A percentile compares a stretch with the other conserved stretches of the same genome.
phyloP scores from a whole-genome alignment of 192 early-diverging fungal species.

The Coemansia sp. region DNA sequence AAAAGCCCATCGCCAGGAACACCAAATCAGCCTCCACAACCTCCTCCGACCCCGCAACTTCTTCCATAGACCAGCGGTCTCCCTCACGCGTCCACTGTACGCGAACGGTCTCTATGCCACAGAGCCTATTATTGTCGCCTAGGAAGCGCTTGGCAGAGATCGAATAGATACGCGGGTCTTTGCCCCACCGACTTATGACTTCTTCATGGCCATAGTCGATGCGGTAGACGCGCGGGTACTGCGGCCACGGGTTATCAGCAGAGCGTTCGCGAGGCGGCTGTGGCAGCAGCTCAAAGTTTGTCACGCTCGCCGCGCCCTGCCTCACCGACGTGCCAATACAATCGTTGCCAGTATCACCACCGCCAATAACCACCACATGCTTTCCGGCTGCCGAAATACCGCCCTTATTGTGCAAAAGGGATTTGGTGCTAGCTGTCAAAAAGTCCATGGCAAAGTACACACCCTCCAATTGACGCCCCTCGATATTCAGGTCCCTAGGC shows the following conservation, averaged over 20 bases:
- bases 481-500: constrained; percentile 94
- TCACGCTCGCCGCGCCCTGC: constrained; percentile 85
- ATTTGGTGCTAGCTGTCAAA: constrained; percentile 87
- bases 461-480: constrained; percentile 82
- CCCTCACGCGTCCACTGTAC: constrained; percentile 91
- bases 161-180: constrained; percentile 94
- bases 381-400: constrained; percentile 84
- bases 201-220: constrained; percentile 98
- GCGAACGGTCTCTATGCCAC: constrained; percentile 91
- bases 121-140: constrained; percentile 75
- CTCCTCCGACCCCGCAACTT: constrained; percentile 83
- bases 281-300: constrained; percentile 98
- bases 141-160: constrained; percentile 97
- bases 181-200: constrained; percentile 83
- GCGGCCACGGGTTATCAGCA: constrained; percentile 96
- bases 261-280: constrained; percentile 85
- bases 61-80: constrained; percentile 87
- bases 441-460: constrained; percentile 99
- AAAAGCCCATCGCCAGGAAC: constrained; percentile 94
- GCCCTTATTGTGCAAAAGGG: constrained; percentile 70
- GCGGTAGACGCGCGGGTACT: constrained; percentile 94
- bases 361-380: constrained; percentile 96
- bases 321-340: constrained; percentile 94
- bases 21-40: constrained; percentile 90
- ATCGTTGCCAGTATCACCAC: constrained; percentile 97